Evolutionary conservation across 345 rosid genomes (phyloP), one percentile per base, ranked within the genome.

Genomic region (Durio zibethinus): DNA sequence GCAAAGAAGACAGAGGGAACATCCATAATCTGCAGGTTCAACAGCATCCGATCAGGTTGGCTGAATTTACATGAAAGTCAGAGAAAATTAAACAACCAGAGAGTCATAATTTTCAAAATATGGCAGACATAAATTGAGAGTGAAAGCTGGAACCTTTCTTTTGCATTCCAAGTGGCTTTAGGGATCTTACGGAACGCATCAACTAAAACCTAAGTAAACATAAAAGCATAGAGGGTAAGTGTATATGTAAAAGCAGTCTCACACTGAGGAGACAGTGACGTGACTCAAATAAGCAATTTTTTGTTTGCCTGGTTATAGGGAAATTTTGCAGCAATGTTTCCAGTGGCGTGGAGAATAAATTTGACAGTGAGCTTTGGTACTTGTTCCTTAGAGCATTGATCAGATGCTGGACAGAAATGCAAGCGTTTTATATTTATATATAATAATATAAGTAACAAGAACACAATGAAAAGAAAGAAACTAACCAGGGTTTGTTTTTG

Each of bases 101-200:
- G 20, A 74, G 36, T 21, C 66, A 42, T 71, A 21, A 18, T 61
- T 40, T 18, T 29, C 0, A 42, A 71, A 20, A 20, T 18, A 52
- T 2, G 6, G 40, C 40, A 36, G 10, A 21, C 29, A 10, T 6
- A 31, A 2, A 38, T 56, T 52, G 63, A 82, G 27, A 47, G 23
- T 21, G 59, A 70, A 63, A 27, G 8, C 27, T 56, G 35, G 80
- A 80, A 94, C 98, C 97, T 93, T 83, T 95, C 99, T 89, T 90
- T 93, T 47, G 92, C 89, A 87, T 90, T 90, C 99, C 99, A 95
- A 42, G 86, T 75, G 80, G 98, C 97, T 78, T 83, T 89, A 50
- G 99, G 92, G 84, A 93, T 86, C 85, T 88, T 89, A 70, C 85
- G 96, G 66, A 93, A 80, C 80, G 96, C 93, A 77, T 76, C 87